These are phyloP conservation scores for Aphanomyces cochlioides DNA, from an alignment of 352 stramenopile genomes.

Conservation along the genomic window DNA sequence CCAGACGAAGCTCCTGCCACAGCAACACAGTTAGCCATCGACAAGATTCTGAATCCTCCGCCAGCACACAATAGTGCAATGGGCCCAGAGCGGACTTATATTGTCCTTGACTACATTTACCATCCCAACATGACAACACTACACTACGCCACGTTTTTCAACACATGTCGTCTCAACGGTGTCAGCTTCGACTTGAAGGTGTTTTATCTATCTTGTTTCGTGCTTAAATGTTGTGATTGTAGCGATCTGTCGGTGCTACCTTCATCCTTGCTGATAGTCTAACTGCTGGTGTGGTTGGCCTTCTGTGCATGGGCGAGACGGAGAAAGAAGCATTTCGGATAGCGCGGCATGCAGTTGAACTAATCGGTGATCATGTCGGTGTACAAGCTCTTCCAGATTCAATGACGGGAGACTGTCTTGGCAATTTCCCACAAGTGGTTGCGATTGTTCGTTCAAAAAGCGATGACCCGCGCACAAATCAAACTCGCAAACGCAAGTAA, in stretches of 20 bases:
- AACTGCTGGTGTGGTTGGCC: conserved; percentile 66
- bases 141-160: conserved; percentile 81
- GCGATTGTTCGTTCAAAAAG: conserved; percentile 40
- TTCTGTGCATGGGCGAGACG: conserved; percentile 61
- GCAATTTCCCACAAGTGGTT: conserved; percentile 66
- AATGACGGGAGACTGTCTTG: conserved; percentile 29
- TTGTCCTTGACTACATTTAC: conserved; percentile 70
- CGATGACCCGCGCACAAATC: not conserved
- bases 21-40: not conserved
- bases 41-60: conserved; percentile 5
- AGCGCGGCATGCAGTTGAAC: conserved; percentile 64
- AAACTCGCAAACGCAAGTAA: not conserved
- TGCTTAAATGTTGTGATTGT: not conserved
- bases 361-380: conserved; percentile 65
- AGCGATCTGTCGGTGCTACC: conserved; percentile 54
- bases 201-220: not conserved
- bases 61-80: not conserved
- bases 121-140: conserved; percentile 78
- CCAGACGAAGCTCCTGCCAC: not conserved
- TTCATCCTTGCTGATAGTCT: conserved; percentile 79
- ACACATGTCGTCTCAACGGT: conserved; percentile 78
- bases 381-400: conserved; percentile 34
- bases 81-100: conserved; percentile 45
- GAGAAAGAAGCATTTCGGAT: conserved; percentile 48
- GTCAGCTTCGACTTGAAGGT: conserved; percentile 79